Base-by-base conservation (phyloP, 2,329 filamentous ascomycete genomes). In the Myotisia sp. region DNA sequence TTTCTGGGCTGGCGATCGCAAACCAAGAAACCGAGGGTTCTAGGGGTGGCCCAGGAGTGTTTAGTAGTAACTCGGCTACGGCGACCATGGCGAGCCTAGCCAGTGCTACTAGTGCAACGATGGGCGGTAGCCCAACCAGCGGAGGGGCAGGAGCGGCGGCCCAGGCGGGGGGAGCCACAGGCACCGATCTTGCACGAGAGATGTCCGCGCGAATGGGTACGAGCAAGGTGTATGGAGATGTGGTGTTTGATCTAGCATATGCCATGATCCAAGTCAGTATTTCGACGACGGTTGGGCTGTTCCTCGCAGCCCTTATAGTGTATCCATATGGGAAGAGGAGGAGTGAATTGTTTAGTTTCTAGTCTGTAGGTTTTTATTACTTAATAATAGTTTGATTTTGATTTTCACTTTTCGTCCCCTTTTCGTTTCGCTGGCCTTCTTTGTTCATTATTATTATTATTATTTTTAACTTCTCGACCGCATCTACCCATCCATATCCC, bases 1-100 rank as follows among this genome's bases (percentile, higher is more conserved):
- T 76, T 2, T 60, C 63, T 0, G 71, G 72, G 9, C 59, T 76
- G 28, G 64, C 64, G 6, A 67, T 63, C 3, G 71, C 72, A 0
- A 63, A 74, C 41, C 63, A 72, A 43, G 69, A 73, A 42, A 63
- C 59, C 9, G 18, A 20, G 32, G 57, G 59, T 29, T 20, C 26
- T 7, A 20, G 9, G 21, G 18, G 29, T 23, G 8, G 20, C 3
- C 14, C 14, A 5, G 17, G 18, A 12, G 7, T 18, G 8, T 26
- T 26, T 16, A 10, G 17, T 3, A 34, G 22, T 14, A 24, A 16
- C 26, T 37, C 44, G 1, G 45, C 45, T 6, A 46, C 41, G 16
- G 10, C 37, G n/a, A n/a, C 34, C 13, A 14, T 21, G 19, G 33
- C 23, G 4, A 10, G 20, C 10, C 1, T 33, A 8, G 34, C 17